phyloP scores from a whole-genome alignment of 1,139 yeast genomes.

The Tardiomyces blankii region DNA sequence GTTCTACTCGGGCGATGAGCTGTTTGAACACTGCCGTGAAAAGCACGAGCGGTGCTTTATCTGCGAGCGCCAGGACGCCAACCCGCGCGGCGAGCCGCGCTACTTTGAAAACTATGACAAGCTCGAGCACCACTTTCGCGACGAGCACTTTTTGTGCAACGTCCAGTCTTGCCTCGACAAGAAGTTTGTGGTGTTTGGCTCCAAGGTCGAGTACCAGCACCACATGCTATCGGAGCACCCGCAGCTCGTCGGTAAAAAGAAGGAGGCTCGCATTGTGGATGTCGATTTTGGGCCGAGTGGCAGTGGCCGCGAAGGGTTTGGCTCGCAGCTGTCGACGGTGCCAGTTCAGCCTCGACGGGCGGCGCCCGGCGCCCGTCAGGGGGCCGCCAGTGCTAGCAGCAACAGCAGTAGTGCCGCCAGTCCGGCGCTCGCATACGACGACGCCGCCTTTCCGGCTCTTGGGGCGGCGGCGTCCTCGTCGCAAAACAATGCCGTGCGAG shows the following conservation, averaged over 20 bases:
- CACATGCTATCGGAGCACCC: slow-evolving; percentile 85
- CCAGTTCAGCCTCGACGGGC: neutral
- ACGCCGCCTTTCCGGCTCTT: slow-evolving; percentile 18
- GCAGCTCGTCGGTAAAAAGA: slow-evolving; percentile 28
- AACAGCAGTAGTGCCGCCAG: slow-evolving; percentile 1
- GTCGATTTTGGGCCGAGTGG: slow-evolving; percentile 12
- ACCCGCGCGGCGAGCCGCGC: slow-evolving; percentile 38
- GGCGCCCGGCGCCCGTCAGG: neutral
- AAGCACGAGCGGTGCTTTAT: slow-evolving; percentile 83
- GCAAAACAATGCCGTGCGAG: neutral
- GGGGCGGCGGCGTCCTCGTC: slow-evolving; percentile 11
- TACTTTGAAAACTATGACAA: slow-evolving; percentile 70
- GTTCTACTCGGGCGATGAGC: slow-evolving; percentile 84
- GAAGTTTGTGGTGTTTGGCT: slow-evolving; percentile 83
- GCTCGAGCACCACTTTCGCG: slow-evolving; percentile 62
- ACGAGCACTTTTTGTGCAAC: slow-evolving; percentile 66
- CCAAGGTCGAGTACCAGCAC: slow-evolving; percentile 76
- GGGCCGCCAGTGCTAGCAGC: slow-evolving; percentile 1
- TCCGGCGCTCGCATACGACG: slow-evolving; percentile 7
- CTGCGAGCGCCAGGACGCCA: slow-evolving; percentile 54
- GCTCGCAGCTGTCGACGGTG: slow-evolving; percentile 57
- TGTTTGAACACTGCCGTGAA: slow-evolving; percentile 71
- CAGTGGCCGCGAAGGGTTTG: slow-evolving; percentile 34
- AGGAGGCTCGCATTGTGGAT: slow-evolving; percentile 20
- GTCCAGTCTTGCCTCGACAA: slow-evolving; percentile 80